Evolutionary conservation across 2,329 filamentous ascomycete genomes (phyloP), one percentile per base, ranked within the genome.

Genomic region (Hirsutella thompsonii): DNA sequence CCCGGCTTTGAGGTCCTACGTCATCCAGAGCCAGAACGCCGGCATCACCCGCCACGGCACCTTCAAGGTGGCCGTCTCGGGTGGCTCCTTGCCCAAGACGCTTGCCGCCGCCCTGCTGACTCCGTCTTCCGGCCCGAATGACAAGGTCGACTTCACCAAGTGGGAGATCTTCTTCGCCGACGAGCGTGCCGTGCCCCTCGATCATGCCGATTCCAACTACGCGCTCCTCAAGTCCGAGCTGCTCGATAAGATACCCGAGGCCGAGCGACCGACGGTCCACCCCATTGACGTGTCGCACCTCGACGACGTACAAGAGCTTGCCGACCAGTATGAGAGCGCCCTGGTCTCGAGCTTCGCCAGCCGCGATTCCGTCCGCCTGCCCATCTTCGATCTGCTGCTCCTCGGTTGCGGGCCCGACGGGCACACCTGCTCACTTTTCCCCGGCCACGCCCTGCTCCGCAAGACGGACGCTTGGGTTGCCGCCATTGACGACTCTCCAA

Each of bases 131-230:
- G 67, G 63, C 9, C 56, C 64, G 34, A 59, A 80, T 42, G 84
- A 88, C 56, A 72, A 67, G 4, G 64, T 89, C 50, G 70, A 83
- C 53, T 94, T 93, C 64, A 69, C 73, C 58, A 87, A 85, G 62
- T 98, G 92, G 92, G 85, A 96, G 56, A 86, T 98, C 57, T 98
- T 96, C 73, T 96, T 95, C 63, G 90, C 90, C 57, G 92, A 98
- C 60, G 92, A 98, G 72, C 85, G 92, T 56, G 86, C 86, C 52
- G 92, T 96, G 40, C 84, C 92, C 19, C 80, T 95, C 51, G 81
- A 92, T 61, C 83, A 96, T 65, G 74, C 78, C 49, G 90, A 98
- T 68, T 94, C 88, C 68, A 98, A 96, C 68, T 94, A 95, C 66
- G 78, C 70, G 46, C 77, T 95, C 36, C 67, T 96, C 51, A 92